These are phyloP conservation scores for Kodamaea ohmeri DNA, from an alignment of 1,139 yeast species.

Conservation along the genomic window DNA sequence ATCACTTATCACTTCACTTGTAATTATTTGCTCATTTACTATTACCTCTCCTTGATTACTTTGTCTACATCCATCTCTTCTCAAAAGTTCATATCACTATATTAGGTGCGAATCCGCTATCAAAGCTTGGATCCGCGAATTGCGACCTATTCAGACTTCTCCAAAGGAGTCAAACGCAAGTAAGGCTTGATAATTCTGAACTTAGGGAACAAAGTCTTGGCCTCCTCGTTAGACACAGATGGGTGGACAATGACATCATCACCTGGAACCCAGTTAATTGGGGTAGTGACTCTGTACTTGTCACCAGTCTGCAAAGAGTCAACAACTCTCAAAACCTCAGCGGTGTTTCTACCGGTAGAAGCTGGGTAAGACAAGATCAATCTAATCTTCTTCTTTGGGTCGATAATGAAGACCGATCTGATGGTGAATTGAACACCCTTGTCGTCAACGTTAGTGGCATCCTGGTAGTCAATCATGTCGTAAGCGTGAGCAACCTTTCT, in stretches of 20 bases:
- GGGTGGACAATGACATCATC: constrained; percentile 91
- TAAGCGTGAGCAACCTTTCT: constrained; percentile 78
- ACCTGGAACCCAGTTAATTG: constrained; percentile 72
- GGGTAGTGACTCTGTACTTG: constrained; percentile 77
- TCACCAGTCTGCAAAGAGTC: constrained; percentile 85
- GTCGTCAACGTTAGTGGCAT: constrained; percentile 67
- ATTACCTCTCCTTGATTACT: too few species aligned
- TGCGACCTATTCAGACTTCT: constrained; percentile 8
- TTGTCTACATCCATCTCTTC: background rate
- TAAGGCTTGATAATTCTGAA: constrained; percentile 81
- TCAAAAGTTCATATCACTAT: constrained; percentile 1
- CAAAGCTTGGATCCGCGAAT: constrained; percentile 9
- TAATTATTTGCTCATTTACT: background rate
- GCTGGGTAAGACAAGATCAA: constrained; percentile 85
- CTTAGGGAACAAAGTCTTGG: constrained; percentile 76
- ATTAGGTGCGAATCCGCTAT: constrained; percentile 7
- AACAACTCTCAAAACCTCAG: constrained; percentile 81
- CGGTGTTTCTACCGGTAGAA: constrained; percentile 85
- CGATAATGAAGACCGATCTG: constrained; percentile 85
- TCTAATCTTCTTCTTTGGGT: constrained; percentile 82
- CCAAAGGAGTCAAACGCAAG: constrained; percentile 40
- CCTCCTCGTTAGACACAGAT: constrained; percentile 73
- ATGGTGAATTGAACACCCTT: constrained; percentile 71
- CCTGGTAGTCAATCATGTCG: constrained; percentile 91
- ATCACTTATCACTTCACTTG: too few species aligned